Base-by-base conservation (phyloP, 495 filamentous ascomycete genomes). In the Chaetomium tenue region DNA sequence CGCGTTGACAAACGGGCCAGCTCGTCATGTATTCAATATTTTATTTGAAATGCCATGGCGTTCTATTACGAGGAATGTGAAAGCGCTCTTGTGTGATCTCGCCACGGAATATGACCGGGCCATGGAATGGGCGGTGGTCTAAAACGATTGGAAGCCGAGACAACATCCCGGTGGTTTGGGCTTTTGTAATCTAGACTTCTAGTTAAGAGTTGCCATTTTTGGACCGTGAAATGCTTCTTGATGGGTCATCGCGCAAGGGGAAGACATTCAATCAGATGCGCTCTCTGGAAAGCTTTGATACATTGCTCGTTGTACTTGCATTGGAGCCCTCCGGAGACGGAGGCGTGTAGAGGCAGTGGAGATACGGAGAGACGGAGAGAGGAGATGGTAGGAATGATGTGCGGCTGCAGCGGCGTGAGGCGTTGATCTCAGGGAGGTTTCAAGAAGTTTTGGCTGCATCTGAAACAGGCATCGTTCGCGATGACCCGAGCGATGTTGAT, bases 21-120 rank as follows among this genome's bases (percentile, higher is more conserved):
- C 37, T 54, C 30, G 23, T 26, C 33, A 7, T 33, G 20, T 44
- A 20, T 26, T 26, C 26, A 25, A 23, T 25, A 44, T 4, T 13
- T n/a, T n/a, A n/a, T n/a, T 20, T 26, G 3, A 33, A 40, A 12
- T 23, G 42, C 28, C 25, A 6, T 25, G 9, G 33, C 33, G 8
- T 20, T 28, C 46, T 33, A 20, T 12, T 2, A 20, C 18, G 22
- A 53, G 64, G 64, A 62, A 66, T 66, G 64, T 23, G 50, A 16
- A 12, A 25, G 33, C 2, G 3, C 33, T 37, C 9, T 2, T 5
- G 15, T 26, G 44, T 46, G 37, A 9, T 61, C 20, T 52, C 40
- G 51, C 15, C 44, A 39, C 18, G 30, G 33, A 40, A 62, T 13
- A 53, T 51, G 58, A 58, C 28, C 52, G 57, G 33, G 16, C 25